Evolutionary conservation across 495 filamentous ascomycete species (phyloP), one percentile per base, ranked within the genome.

Genomic region (Daldinia caldariorum): DNA sequence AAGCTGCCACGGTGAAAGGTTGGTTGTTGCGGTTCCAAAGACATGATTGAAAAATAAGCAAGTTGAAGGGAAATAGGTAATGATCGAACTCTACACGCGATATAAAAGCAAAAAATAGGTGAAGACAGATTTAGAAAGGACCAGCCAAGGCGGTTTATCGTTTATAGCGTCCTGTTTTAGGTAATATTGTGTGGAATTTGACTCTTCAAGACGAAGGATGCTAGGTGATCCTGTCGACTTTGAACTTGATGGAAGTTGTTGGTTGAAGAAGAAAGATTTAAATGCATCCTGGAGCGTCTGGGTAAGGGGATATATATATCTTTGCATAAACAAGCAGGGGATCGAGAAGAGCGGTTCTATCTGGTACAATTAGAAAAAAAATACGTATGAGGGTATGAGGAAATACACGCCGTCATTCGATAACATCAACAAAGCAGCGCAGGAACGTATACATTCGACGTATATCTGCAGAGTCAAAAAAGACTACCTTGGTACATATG

Each of bases 1-100:
- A 77, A 77, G 61, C 67, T 73, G 38, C 73, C 75, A 60, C 70
- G 75, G 73, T 77, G 75, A 58, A 74, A 73, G 51, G 72, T 73
- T 18, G 73, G 63, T 45, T 75, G 65, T 45, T 70, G 70, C 31
- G 73, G 65, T 58, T 66, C 62, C 32, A 72, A 67, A 71, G 75
- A 75, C 75, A 77, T 77, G 60, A 34, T 73, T 73, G 61, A 47
- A 58, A 53, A 61, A 14, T 49, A 56, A 20, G 39, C 32, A 14
- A 4, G 41, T 22, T 61, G 38, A 68, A 59, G 43, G 4, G 63
- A 39, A 62, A 66, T 26, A 63, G 47, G 70, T 77, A 77, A 77
- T 35, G 75, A 75, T 60, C 72, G 75, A 77, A 77, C 75, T 77
- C 75, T 31, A 75, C 75, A 75, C 75, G 75, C 75, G 65, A 71